Evolutionary conservation across 2,329 filamentous ascomycete genomes (phyloP), one percentile per base, ranked within the genome.

Genomic region (Sphaceloma murrayae): DNA sequence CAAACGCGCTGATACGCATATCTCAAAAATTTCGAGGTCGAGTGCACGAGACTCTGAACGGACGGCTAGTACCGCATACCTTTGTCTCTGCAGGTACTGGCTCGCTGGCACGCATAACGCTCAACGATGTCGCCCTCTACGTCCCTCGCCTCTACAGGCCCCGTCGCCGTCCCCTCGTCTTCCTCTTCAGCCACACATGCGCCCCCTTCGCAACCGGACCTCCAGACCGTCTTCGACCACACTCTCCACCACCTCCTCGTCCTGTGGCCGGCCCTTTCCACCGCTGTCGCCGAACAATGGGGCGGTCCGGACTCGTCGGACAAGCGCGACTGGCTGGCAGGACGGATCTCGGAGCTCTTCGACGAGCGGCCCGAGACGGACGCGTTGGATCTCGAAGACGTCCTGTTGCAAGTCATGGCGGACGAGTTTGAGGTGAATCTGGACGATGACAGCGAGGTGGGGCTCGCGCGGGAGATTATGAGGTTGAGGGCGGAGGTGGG

Each of bases 251-350:
- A 91, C 60, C 69, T 82, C 32, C 77, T 98, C 52, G 79, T 88
- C 68, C 76, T 84, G 58, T 98, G 91, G 91, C 80, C 83, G 5
- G 82, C 85, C 22, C 80, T 98, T 44, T 82, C 82, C 38, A 78
- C 94, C 58, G 86, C 91, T 34, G 85, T 95, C 33, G 76, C 84
- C 60, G 86, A 85, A 62, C 73, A 78, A 65, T 94, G 88, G 82
- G 91, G 89, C 56, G 91, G 89, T 2, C 78, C 85, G 30, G 79
- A 86, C 58, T 82, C 79, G 16, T 63, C 72, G 49, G 86, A 93
- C 64, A 96, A 96, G 69, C 83, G 89, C 57, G 89, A 94, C 72
- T 96, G 88, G 89, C 85, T 98, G 57, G 89, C 85, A 42, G 88
- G 87, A 51, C 84, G 83, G 32, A 73, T 96, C 43, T 82, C 80